Evolutionary conservation across 345 rosid genomes (phyloP), one percentile per base, ranked within the genome.

Genomic region (Arabidopsis thaliana): DNA sequence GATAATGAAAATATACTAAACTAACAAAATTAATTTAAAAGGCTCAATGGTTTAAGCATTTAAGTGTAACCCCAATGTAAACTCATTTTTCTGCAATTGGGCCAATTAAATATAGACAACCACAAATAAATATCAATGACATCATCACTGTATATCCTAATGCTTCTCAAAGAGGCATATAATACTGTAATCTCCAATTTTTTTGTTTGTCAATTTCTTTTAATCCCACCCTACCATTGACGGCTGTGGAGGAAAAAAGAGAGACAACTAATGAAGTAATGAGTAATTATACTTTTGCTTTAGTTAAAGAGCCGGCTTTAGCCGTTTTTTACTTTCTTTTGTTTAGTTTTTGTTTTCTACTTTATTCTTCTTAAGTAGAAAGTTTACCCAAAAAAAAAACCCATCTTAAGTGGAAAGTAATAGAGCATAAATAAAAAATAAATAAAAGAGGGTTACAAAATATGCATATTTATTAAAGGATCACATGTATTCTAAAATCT

Each of bases 231-330:
- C 69, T 59, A 69, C 74, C 58, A 69, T 52, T 55, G 71, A 69
- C 64, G 80, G 65, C 64, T 44, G 25, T 61, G 65, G 42, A 8
- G 37, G 45, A 48, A 41, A 60, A 60, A 22, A 53, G 60, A 52
- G 58, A 69, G 58, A 56, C 64, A 62, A 38, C 65, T 76, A 44
- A 62, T 69, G 75, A 76, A 59, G 61, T 45, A 63, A 63, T 53
- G 75, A 64, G 71, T 63, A 55, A 4, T 41, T 70, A 55, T 30
- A 32, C 75, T 48, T 77, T 77, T 70, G 76, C 80, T 76, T 76
- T 76, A 61, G 69, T 23, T 69, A 69, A 76, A 76, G 75, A 77
- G 57, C 36, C 59, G 42, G 45, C 80, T 56, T 69, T 69, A 77
- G 80, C 71, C 75, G 71, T 77, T 77, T 69, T 48, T 24, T 23